Base-by-base conservation (phyloP, 139 green algal genomes). In the Ulvella scutata region DNA sequence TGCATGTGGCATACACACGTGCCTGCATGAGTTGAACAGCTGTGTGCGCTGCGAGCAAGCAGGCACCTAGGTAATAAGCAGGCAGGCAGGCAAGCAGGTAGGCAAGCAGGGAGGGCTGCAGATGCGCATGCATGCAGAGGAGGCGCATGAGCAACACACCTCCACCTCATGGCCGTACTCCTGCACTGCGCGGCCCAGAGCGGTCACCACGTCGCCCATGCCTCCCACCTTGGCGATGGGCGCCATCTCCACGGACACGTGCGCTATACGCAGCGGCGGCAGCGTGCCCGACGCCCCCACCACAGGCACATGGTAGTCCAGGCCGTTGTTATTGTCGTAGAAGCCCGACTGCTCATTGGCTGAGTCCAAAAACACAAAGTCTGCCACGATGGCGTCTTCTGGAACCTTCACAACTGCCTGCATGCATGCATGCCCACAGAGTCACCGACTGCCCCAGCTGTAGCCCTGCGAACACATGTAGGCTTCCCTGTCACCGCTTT, bases 241-340 rank as follows among this genome's bases (percentile, higher is more conserved):
- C 38, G 95, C 95, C 95, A 98, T 98, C 85, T 99, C 94, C 2
- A 97, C 89, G 3, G 94, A 87, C 3, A 99, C 81, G 82, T 99
- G 95, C 9, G 92, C 84, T 3, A 98, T 78, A 74, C 86, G 85
- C 74, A 98, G 85, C 21, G 80, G 78, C 35, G 84, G 82, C 77
- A 84, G 40, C 20, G 74, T 38, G 7, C 74, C 81, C 10, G n/a
- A 78, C 38, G 79, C 75, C 4, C 87, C 88, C 34, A 78, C 72
- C 6, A 97, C 82, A 0, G 87, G 83, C 3, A 98, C 44, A 79
- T 99, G 95, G 83, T 98, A 99, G 75, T 97, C 93, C 62, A 97
- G 79, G 2, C 93, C 93, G 43, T 82, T 79, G 77, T 95, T 95
- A 86, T 94, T 92, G 87, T 99, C 95, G 74, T 89, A 88, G 76